A percentile compares a stretch with the other conserved stretches of the same genome.
phyloP scores from a whole-genome alignment of 2,329 filamentous ascomycete genomes.

The Xylaria sp. region DNA sequence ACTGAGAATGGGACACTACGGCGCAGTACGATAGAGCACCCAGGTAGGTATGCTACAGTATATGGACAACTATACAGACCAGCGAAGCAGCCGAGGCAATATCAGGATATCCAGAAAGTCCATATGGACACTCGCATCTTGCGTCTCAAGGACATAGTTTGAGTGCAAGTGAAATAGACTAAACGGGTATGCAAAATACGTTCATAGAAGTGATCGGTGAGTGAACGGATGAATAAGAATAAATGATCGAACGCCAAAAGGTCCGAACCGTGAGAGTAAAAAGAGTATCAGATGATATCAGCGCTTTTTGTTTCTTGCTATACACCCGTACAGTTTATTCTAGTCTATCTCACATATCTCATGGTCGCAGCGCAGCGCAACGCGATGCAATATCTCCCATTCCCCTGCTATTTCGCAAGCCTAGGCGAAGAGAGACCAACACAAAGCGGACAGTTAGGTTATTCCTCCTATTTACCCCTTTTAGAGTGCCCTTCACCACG shows the following conservation, averaged over 20 bases:
- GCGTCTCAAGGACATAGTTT: not conserved
- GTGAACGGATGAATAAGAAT: too few species aligned
- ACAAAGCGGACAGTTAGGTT: not conserved
- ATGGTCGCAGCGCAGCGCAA: slow-evolving; percentile 1
- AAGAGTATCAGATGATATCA: not conserved
- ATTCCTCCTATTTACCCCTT: not conserved
- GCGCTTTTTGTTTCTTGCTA: slow-evolving; percentile 1
- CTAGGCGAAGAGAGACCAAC: not conserved
- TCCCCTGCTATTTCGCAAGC: not conserved
- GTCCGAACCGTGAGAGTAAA: too few species aligned
- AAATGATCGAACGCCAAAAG: too few species aligned
- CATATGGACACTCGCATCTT: too few species aligned
- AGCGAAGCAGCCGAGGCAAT: not conserved
- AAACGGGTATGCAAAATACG: too few species aligned
- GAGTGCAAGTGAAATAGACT: too few species aligned
- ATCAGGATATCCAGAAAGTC: too few species aligned
- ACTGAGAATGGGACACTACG: too few species aligned
- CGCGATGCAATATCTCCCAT: not conserved
- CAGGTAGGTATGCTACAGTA: too few species aligned
- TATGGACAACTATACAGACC: not conserved
- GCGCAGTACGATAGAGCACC: too few species aligned
- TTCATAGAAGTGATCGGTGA: too few species aligned
- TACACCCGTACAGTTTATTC: slow-evolving; percentile 14
- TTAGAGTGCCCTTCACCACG: not conserved
- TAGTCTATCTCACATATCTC: slow-evolving; percentile 21